A percentile compares a stretch with the other conserved stretches of the same genome.
These are phyloP conservation scores for Coleophoma eucalyptorum DNA, from an alignment of 2,329 filamentous ascomycete genomes.

Conservation along the genomic window DNA sequence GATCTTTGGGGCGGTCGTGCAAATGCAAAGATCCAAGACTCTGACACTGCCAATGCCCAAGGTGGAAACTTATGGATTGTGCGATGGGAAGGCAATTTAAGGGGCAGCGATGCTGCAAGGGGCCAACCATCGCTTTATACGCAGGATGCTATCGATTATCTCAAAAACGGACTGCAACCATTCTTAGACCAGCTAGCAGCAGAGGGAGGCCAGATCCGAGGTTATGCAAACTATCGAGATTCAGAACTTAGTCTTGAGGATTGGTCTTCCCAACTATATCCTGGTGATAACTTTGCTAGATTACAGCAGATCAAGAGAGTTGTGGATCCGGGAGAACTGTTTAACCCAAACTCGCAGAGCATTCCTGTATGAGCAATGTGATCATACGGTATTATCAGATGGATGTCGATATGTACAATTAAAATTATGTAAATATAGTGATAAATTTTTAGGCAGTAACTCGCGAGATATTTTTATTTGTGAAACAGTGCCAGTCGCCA, in stretches of 20 bases:
- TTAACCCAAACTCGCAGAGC: slow-evolving; percentile 11
- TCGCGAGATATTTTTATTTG: no score
- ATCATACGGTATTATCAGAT: no score
- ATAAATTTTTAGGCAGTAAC: no score
- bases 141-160: slow-evolving; percentile 5
- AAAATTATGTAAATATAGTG: no score
- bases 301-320: slow-evolving; percentile 9
- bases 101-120: not conserved
- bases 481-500: no score
- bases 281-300: slow-evolving; percentile 6
- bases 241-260: slow-evolving; percentile 4
- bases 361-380: slow-evolving; percentile 1
- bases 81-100: slow-evolving; percentile 7
- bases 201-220: slow-evolving; percentile 4
- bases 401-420: no score
- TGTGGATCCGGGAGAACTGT: slow-evolving; percentile 9
- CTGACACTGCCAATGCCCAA: slow-evolving; percentile 5
- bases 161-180: slow-evolving; percentile 6
- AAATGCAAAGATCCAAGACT: not conserved
- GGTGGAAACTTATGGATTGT: slow-evolving; percentile 12
- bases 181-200: slow-evolving; percentile 7
- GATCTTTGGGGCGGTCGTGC: slow-evolving; percentile 12
- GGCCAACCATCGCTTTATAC: not conserved
- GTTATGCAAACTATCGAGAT: slow-evolving; percentile 12
- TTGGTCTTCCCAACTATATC: slow-evolving; percentile 11